phyloP scores from a whole-genome alignment of 805 yeast genomes.

The Cyberlindnera euphorbiae region DNA sequence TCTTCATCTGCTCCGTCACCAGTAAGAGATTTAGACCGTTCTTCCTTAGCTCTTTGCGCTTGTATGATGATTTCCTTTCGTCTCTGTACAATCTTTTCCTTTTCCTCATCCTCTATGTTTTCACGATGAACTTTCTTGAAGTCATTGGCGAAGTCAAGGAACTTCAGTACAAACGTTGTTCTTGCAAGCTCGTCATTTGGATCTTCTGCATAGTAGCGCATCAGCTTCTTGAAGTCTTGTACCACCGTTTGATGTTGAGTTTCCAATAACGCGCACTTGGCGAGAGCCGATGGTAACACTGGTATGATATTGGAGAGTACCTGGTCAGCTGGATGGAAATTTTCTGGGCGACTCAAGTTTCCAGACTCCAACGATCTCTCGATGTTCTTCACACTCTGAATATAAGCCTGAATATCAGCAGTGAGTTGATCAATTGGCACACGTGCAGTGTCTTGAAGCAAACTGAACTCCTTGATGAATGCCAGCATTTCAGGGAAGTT shows the following conservation, averaged over 20 bases:
- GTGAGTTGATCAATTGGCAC: constrained; percentile 79
- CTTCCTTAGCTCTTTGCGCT: constrained; percentile 19
- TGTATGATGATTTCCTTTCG: constrained; percentile 53
- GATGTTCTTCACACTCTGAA: constrained; percentile 60
- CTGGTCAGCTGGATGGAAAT: constrained; percentile 80
- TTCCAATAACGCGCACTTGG: constrained; percentile 59
- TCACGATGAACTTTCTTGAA: constrained; percentile 78
- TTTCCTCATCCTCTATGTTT: constrained; percentile 78
- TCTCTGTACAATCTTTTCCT: constrained; percentile 68
- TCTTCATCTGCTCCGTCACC: constrained; percentile 12
- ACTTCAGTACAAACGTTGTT: constrained; percentile 68
- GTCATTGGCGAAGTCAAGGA: constrained; percentile 72
- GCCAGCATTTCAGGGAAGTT: constrained; percentile 74
- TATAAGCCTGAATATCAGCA: constrained; percentile 63
- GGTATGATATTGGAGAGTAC: constrained; percentile 57
- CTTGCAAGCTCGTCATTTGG: constrained; percentile 61
- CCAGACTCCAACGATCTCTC: constrained; percentile 75
- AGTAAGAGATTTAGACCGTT: constrained; percentile 18
- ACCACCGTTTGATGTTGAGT: constrained; percentile 60
- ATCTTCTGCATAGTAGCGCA: constrained; percentile 91
- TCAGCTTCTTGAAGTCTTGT: constrained; percentile 60
- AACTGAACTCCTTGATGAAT: constrained; percentile 67
- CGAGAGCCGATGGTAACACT: constrained; percentile 69
- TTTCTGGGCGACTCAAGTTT: constrained; percentile 71
- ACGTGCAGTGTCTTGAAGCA: constrained; percentile 51